Evolutionary conservation across 441 rosid species (phyloP), one percentile per base, ranked within the genome.

Genomic region (Caryocar brasiliense): DNA sequence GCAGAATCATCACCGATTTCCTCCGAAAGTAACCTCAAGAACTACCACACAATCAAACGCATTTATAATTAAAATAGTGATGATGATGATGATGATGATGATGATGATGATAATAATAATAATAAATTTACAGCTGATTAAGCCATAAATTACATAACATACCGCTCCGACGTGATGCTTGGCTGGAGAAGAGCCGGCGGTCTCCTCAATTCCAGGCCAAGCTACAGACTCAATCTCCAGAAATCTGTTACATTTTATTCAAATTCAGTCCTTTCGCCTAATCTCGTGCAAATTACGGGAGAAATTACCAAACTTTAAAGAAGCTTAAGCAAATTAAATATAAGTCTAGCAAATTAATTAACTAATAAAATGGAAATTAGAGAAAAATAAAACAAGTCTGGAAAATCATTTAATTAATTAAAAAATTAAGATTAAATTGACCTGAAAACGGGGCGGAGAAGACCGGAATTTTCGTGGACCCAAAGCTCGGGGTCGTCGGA

Each of bases 401-500:
- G n/a, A n/a, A n/a, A n/a, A n/a, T n/a, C 12, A 39, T 11, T 43
- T 28, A 19, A 20, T 2, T 3, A 19, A 24, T 30, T 17, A 12
- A n/a, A 12, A 11, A 8, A 8, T 11, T 4, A 14, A 26, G 8
- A 14, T 22, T 7, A 27, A 39, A 38, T 18, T 11, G 17, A 91
- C 98, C 93, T 85, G 72, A 82, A 83, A 61, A 87, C 70, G 7
- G 92, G 85, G 12, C 91, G 83, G 5, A 91, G 90, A 19, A 91
- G 78, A 3, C 80, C 81, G 3, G 85, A 75, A 1, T 68, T 66
- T 22, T 83, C 77, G 71, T 79, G 79, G 26, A 85, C 81, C 98
- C 96, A 91, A 19, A 82, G 88, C 9, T 54, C 62, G 2, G 85
- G 86, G 19, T 76, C 81, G 14, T 83, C 85, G 14, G 93, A 74